phyloP scores from a whole-genome alignment of 805 yeast species.

The Torulaspora maleeae region DNA sequence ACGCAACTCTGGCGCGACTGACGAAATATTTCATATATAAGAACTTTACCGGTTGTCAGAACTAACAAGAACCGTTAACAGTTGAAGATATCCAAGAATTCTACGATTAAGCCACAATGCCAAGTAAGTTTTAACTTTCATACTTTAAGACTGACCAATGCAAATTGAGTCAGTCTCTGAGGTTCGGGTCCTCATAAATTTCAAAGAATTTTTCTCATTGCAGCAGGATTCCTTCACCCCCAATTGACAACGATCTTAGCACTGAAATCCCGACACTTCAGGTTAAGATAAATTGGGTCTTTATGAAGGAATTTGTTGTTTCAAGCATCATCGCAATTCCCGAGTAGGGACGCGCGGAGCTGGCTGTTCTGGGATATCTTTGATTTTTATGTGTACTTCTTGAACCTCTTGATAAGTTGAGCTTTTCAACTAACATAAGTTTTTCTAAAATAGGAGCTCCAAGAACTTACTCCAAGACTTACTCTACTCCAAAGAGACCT shows the following conservation, averaged over 20 bases:
- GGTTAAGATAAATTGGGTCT: slow-evolving; percentile 26
- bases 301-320: background rate
- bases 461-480: slow-evolving; percentile 99
- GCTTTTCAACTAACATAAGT: slow-evolving; percentile 14
- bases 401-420: slow-evolving; percentile 13
- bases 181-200: slow-evolving; percentile 70
- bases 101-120: slow-evolving; percentile 46
- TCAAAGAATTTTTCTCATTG: slow-evolving; percentile 5
- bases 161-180: slow-evolving; percentile 30
- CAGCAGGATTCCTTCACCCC: background rate
- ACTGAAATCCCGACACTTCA: slow-evolving; percentile 89
- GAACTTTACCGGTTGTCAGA: background rate
- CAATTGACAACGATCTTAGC: slow-evolving; percentile 36
- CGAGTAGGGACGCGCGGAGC: background rate
- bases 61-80: too few relatives aligned
- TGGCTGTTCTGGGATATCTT: slow-evolving; percentile 2
- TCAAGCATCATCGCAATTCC: background rate
- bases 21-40: background rate
- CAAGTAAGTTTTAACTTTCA: slow-evolving; percentile 47
- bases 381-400: slow-evolving; percentile 19
- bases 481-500: slow-evolving; percentile 99
- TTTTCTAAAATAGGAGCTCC: slow-evolving; percentile 73
- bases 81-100: too few relatives aligned
- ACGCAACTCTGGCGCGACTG: slow-evolving; percentile 2
- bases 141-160: slow-evolving; percentile 1